Evolutionary conservation across 2,329 filamentous ascomycete species (phyloP).

Genomic region (Neofusicoccum cordaticola): DNA sequence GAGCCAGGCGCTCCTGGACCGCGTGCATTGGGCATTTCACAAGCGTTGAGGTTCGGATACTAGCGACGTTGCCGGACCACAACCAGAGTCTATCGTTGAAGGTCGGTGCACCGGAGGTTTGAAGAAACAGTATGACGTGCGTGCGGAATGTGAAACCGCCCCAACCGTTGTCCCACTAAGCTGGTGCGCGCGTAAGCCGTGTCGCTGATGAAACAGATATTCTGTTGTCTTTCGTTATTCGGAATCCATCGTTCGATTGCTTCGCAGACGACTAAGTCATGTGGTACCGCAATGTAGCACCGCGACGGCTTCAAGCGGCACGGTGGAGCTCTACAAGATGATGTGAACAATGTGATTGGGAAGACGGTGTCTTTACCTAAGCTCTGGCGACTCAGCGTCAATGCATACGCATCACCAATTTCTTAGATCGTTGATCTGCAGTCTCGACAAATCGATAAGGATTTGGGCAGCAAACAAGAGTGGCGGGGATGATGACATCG

Average conservation of each 20-base stretch:
- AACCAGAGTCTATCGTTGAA: neutral
- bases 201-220: neutral
- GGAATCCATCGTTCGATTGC: neutral
- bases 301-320: neutral
- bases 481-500: neutral
- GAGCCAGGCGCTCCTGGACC: neutral
- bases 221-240: neutral
- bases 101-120: conserved; percentile 2
- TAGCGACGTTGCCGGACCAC: neutral
- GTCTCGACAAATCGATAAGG: neutral
- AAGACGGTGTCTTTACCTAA: neutral
- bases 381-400: neutral
- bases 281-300: neutral
- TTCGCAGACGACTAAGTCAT: neutral
- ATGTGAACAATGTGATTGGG: neutral
- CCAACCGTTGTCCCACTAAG: neutral
- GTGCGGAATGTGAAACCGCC: conserved; percentile 1
- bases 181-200: neutral
- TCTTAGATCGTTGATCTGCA: conserved; percentile 1
- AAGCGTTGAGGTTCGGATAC: neutral
- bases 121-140: neutral
- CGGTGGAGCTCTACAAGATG: neutral
- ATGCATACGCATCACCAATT: conserved; percentile 9
- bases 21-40: neutral
- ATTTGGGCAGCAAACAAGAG: neutral